Evolutionary conservation across 768 basidiomycete genomes (phyloP).

Genomic region (Amyloporia xantha): DNA sequence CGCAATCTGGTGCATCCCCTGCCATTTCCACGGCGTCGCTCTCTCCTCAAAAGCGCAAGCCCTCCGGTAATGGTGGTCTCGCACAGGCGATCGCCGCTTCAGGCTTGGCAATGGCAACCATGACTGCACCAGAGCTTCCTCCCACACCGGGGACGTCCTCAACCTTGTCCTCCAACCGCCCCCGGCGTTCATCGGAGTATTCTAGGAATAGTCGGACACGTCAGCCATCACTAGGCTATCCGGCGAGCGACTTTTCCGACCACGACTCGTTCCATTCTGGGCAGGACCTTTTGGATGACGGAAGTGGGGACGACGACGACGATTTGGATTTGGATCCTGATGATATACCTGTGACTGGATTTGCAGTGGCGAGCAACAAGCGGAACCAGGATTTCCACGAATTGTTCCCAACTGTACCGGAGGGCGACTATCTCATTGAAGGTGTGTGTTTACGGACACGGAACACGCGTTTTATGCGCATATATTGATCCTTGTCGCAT

Average conservation of each 20-base stretch:
- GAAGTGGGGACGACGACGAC: slow-evolving; percentile 19
- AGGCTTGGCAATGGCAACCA: slow-evolving; percentile 59
- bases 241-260: slow-evolving; percentile 18
- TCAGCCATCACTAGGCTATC: slow-evolving; percentile 11
- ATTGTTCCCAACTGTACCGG: slow-evolving; percentile 80
- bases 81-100: slow-evolving; percentile 63
- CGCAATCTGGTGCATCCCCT: background rate
- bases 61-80: slow-evolving; percentile 39
- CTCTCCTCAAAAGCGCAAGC: slow-evolving; percentile 28
- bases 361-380: slow-evolving; percentile 93
- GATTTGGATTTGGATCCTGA: slow-evolving; percentile 45
- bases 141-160: slow-evolving; percentile 8
- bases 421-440: slow-evolving; percentile 97
- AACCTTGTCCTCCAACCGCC: slow-evolving; percentile 2
- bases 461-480: slow-evolving; percentile 57
- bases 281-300: slow-evolving; percentile 18
- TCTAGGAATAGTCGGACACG: slow-evolving; percentile 12
- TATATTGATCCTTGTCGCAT: background rate
- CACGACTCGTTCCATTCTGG: slow-evolving; percentile 17
- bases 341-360: slow-evolving; percentile 90
- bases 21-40: slow-evolving; percentile 15
- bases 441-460: slow-evolving; percentile 42
- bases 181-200: slow-evolving; percentile 10
- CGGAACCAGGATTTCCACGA: slow-evolving; percentile 96
- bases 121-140: slow-evolving; percentile 30